Conservation (phyloP, 2,329 filamentous ascomycete genomes). For the Exophiala lecanii-corni region DNA sequence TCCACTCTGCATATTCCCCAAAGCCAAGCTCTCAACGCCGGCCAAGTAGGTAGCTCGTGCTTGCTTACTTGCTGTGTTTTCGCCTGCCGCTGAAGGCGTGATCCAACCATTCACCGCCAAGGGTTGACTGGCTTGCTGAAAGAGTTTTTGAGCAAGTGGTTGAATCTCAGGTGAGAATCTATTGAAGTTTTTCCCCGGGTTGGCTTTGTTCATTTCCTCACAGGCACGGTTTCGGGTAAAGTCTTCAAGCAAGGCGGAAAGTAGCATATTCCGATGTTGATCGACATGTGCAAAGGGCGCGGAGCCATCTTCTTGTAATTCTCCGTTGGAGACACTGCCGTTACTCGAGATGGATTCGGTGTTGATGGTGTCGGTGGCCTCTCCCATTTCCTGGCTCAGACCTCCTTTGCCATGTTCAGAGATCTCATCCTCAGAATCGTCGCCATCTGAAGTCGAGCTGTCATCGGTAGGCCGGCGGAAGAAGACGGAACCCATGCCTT, state of each 20-base stretch:
- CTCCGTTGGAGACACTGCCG: constrained; percentile 17
- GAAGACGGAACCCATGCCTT: constrained; percentile 21
- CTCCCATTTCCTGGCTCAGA: constrained; percentile 1
- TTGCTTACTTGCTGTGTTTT: constrained; percentile 23
- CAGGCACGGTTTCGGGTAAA: constrained; percentile 41
- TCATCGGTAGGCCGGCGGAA: constrained; percentile 21
- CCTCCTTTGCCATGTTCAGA: background rate
- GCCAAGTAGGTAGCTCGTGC: constrained; percentile 34
- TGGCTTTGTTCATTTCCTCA: constrained; percentile 39
- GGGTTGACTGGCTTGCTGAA: constrained; percentile 39
- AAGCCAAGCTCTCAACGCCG: constrained; percentile 39
- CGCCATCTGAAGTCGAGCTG: constrained; percentile 14
- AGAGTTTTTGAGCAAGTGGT: constrained; percentile 39
- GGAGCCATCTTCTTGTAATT: constrained; percentile 9
- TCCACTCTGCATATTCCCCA: constrained; percentile 35
- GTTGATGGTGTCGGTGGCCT: constrained; percentile 13
- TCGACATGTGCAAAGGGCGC: constrained; percentile 10
- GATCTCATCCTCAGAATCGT: constrained; percentile 9
- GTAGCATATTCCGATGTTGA: constrained; percentile 33
- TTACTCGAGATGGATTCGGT: constrained; percentile 23
- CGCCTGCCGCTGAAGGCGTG: constrained; percentile 36
- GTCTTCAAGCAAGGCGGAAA: constrained; percentile 42
- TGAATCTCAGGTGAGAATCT: constrained; percentile 40
- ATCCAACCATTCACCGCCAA: constrained; percentile 40
- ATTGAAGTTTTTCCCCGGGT: constrained; percentile 35